phyloP scores from a whole-genome alignment of 2,329 filamentous ascomycete genomes.

The Polytolypa hystricis region DNA sequence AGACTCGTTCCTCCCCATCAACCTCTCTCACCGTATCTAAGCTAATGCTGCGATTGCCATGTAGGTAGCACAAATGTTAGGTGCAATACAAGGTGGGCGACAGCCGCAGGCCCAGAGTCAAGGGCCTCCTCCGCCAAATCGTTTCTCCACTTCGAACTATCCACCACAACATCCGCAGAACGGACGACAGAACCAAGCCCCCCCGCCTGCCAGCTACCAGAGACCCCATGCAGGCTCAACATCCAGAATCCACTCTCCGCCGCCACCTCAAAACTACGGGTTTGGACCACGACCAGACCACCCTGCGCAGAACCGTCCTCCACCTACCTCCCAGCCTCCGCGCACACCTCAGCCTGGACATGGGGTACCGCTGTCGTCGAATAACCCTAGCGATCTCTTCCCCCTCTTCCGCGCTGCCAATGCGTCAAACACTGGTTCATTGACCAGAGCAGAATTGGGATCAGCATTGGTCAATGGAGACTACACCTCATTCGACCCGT shows the following conservation, averaged over 20 bases:
- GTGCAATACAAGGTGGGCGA: slow-evolving; percentile 23
- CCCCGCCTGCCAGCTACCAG: slow-evolving; percentile 21
- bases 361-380: slow-evolving; percentile 19
- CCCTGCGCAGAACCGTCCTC: slow-evolving; percentile 44
- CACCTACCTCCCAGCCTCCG: slow-evolving; percentile 52
- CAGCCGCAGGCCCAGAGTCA: slow-evolving; percentile 12
- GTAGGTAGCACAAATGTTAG: slow-evolving; percentile 37
- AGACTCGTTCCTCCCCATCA: neutral
- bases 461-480: slow-evolving; percentile 92
- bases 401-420: slow-evolving; percentile 87
- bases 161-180: neutral
- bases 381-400: slow-evolving; percentile 53
- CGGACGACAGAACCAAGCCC: neutral
- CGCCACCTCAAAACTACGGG: slow-evolving; percentile 37
- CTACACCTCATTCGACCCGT: slow-evolving; percentile 83
- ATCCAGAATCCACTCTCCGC: slow-evolving; percentile 33
- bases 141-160: neutral
- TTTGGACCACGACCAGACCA: slow-evolving; percentile 40
- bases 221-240: slow-evolving; percentile 20
- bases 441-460: slow-evolving; percentile 77
- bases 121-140: slow-evolving; percentile 7
- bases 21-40: neutral
- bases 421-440: slow-evolving; percentile 61
- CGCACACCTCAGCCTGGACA: slow-evolving; percentile 49
- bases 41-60: too few species aligned